phyloP scores from a whole-genome alignment of 345 rosid genomes.

The Gossypium anomalum region DNA sequence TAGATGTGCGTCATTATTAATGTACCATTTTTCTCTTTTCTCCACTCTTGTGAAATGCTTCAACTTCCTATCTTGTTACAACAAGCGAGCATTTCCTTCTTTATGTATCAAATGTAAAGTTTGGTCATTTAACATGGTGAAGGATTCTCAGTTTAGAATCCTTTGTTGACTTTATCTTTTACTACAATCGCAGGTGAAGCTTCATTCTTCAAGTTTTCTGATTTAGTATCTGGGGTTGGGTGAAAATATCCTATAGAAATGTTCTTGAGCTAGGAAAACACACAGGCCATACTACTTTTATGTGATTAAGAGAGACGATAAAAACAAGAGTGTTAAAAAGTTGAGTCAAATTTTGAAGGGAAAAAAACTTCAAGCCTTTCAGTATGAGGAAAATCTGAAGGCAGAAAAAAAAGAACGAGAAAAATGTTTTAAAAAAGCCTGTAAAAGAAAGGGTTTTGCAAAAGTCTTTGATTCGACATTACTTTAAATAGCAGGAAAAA shows the following conservation, averaged over 20 bases:
- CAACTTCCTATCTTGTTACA: background rate
- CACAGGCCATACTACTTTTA: background rate
- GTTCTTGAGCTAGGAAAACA: constrained; percentile 8
- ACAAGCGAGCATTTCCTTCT: constrained; percentile 10
- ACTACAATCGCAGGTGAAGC: constrained; percentile 38
- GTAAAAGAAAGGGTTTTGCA: background rate
- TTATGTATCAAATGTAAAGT: background rate
- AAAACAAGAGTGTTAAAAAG: constrained; percentile 1
- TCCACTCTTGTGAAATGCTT: background rate
- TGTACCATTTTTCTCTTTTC: background rate
- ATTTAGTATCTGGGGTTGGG: constrained; percentile 21
- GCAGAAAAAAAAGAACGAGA: background rate
- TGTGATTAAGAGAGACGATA: background rate
- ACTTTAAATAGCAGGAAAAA: constrained; percentile 5
- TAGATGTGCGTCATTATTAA: background rate
- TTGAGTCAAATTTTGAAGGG: constrained; percentile 5
- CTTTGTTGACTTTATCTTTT: constrained; percentile 27
- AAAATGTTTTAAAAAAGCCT: background rate
- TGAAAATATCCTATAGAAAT: constrained; percentile 13
- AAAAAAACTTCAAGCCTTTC: constrained; percentile 1
- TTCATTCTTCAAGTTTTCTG: constrained; percentile 27
- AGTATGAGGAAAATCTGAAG: background rate
- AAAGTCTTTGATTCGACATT: background rate
- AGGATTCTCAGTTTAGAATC: constrained; percentile 21
- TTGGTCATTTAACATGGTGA: constrained; percentile 8